Base-by-base conservation (phyloP, 1,139 yeast species). In the Saccharomycopsis hybrid region DNA sequence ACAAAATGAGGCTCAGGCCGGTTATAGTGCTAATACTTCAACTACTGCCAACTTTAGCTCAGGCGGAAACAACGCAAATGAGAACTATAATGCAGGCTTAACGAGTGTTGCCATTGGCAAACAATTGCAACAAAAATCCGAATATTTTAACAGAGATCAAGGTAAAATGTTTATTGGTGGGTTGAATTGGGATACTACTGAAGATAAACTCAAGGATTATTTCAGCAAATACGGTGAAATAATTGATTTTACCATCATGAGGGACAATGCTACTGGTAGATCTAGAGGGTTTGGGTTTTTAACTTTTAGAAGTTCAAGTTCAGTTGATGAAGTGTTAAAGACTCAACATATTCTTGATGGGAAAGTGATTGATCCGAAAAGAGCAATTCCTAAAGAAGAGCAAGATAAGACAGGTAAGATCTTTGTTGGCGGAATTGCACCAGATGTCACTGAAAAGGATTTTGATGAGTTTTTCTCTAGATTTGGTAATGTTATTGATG, bases 151-250 rank as follows among this genome's bases (percentile, higher is more conserved):
- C 40, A 33, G 83, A 63, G 78, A 76, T 58, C 77, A 78, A 55
- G 96, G 97, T 52, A 92, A 92, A 64, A 89, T 94, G 97, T 92
- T 92, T 64, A 82, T 92, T 65, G 99, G 99, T 57, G 99, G 99
- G 48, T 79, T 92, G 59, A 94, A 92, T 62, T 92, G 98, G 98
- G 98, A 92, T 62, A 92, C 99, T 31, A 84, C 95, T 5, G 98
- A 92, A 62, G 96, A 82, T 53, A 78, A 80, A 30, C 67, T 92
- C 65, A 82, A 78, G 56, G 82, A 81, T 53, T 92, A 92, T 66
- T 92, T 92, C 65, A 74, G 84, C 49, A 85, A 92, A 66, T 92
- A 80, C 65, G 99, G 99, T 59, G 94, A 85, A 57, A 94, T 92
- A 49, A 67, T 80, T 39, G 97, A 92, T 58, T 81, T 88, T 60